Evolutionary conservation across 495 filamentous ascomycete genomes (phyloP).

Genomic region (Thermothielavioides terrestris): DNA sequence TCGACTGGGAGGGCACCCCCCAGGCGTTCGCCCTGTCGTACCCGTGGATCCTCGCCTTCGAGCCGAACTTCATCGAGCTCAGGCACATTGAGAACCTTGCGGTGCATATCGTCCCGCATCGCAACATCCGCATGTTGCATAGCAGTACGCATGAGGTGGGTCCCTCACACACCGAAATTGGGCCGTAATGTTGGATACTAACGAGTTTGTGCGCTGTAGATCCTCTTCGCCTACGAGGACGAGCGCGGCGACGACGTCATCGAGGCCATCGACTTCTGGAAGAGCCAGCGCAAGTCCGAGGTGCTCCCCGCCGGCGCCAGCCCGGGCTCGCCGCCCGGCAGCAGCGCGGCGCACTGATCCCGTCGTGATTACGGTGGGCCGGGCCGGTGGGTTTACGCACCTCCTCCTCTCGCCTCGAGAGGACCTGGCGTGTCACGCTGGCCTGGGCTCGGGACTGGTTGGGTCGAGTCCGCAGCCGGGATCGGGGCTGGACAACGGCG

Average conservation of each 20-base stretch:
- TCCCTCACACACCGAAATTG: too few species aligned
- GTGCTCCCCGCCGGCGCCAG: constrained; percentile 3
- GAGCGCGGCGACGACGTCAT: constrained; percentile 91
- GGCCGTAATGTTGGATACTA: not conserved
- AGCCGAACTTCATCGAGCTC: constrained; percentile 98
- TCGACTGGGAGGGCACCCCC: constrained; percentile 93
- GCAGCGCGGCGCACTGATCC: too few species aligned
- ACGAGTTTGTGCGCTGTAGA: constrained; percentile 49
- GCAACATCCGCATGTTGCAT: constrained; percentile 95
- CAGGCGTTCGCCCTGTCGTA: constrained; percentile 85
- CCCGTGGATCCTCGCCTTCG: constrained; percentile 95
- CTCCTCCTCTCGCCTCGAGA: too few species aligned
- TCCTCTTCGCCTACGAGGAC: constrained; percentile 94
- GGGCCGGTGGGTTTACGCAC: too few species aligned
- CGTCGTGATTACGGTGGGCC: too few species aligned
- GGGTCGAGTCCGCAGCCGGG: too few species aligned
- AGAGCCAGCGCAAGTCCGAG: constrained; percentile 43
- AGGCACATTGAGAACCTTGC: constrained; percentile 86
- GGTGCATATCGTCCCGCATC: constrained; percentile 89
- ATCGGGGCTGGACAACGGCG: too few species aligned
- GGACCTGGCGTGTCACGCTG: too few species aligned
- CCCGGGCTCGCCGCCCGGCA: constrained; percentile 4
- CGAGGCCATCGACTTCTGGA: constrained; percentile 96
- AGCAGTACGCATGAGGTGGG: constrained; percentile 90
- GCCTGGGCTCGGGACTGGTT: too few species aligned